phyloP scores from a whole-genome alignment of 257 asterid species.

The Ocimum tenuiflorum region DNA sequence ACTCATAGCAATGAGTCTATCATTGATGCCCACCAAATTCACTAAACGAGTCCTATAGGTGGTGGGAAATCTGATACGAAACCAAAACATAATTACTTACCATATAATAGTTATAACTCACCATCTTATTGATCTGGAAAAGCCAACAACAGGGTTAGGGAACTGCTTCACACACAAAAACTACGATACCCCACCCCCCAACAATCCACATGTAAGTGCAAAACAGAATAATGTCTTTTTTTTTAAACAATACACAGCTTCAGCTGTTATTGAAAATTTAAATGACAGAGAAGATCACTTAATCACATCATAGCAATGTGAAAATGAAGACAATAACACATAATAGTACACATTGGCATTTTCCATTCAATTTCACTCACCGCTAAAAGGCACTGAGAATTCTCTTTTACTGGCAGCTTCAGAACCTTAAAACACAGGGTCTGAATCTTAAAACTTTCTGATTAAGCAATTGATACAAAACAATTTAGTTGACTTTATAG shows the following conservation, averaged over 20 bases:
- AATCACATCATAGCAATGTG: not conserved
- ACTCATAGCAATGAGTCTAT: not conserved
- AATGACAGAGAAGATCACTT: not conserved
- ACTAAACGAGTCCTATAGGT: not conserved
- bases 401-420: conserved; percentile 43
- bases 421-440: conserved; percentile 31
- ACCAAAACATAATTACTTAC: conserved; percentile 4
- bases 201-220: not conserved
- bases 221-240: not conserved
- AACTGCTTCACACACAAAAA: not conserved
- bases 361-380: conserved; percentile 42
- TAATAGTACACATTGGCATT: not conserved
- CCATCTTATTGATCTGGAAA: not conserved
- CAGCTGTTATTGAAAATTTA: not conserved
- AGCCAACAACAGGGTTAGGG: not conserved
- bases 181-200: not conserved
- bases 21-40: not conserved
- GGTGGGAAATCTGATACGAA: not conserved
- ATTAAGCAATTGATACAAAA: conserved; percentile 39
- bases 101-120: not conserved
- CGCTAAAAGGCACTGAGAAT: conserved; percentile 34
- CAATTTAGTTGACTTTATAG: conserved; percentile 44
- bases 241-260: not conserved
- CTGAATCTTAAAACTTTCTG: conserved; percentile 36
- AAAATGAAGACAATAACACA: conserved; percentile 12